Percentiles rank a stretch among this genome's conserved stretches.
Conservation (phyloP, 257 asterid genomes). For the Hygrophila difformis region DNA sequence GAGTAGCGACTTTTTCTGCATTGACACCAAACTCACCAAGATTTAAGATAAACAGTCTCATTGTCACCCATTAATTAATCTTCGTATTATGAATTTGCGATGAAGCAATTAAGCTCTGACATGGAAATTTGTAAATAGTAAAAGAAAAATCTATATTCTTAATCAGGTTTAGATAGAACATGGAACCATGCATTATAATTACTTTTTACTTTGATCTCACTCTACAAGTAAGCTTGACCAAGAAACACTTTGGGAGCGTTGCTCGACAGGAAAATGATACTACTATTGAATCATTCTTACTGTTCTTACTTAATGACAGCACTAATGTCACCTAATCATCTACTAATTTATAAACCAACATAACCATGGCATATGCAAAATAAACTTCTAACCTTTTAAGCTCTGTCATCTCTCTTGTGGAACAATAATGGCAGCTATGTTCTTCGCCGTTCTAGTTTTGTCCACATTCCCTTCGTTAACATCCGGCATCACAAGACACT, state of each 20-base stretch:
- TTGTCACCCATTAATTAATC: too few relatives aligned
- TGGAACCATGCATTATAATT: not conserved
- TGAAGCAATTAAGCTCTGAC: slow-evolving; percentile 2
- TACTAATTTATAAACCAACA: slow-evolving; percentile 21
- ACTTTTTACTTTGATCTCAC: slow-evolving; percentile 44
- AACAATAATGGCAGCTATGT: slow-evolving; percentile 11
- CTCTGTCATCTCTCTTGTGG: slow-evolving; percentile 13
- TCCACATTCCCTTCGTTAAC: slow-evolving; percentile 31
- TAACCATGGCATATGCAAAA: not conserved
- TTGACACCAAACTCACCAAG: not conserved
- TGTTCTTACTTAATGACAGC: slow-evolving; percentile 11
- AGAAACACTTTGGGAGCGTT: slow-evolving; percentile 19
- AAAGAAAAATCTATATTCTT: too few relatives aligned
- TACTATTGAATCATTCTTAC: slow-evolving; percentile 9
- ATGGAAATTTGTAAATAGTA: not conserved
- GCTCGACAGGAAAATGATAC: slow-evolving; percentile 17
- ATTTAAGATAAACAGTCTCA: not conserved
- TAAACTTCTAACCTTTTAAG: not conserved
- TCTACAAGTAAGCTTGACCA: slow-evolving; percentile 57
- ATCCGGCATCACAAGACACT: slow-evolving; percentile 37
- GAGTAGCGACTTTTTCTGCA: too few relatives aligned
- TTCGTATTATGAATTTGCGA: not conserved
- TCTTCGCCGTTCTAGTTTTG: slow-evolving; percentile 19
- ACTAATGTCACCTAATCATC: slow-evolving; percentile 28
- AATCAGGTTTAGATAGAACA: too few relatives aligned